These are phyloP conservation scores for Barnettozyma botsteinii DNA, from an alignment of 805 yeast species.

Conservation along the genomic window DNA sequence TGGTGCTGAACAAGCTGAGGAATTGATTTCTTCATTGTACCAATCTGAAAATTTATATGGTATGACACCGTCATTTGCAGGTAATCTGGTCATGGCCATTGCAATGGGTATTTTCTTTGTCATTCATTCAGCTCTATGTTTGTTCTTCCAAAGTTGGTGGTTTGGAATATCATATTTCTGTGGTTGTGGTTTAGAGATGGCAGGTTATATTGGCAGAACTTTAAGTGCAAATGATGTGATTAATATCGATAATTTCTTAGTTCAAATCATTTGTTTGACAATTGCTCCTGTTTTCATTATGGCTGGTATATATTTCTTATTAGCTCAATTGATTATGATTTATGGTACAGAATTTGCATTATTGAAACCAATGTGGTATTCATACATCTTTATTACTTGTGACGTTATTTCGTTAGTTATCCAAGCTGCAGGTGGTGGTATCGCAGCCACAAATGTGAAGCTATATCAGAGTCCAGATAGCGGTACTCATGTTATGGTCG, in stretches of 20 bases:
- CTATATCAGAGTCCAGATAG: constrained; percentile 25
- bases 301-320: constrained; percentile 74
- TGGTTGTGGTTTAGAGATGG: constrained; percentile 54
- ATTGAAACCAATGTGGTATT: constrained; percentile 52
- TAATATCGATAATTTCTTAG: constrained; percentile 39
- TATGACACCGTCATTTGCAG: constrained; percentile 46
- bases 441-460: constrained; percentile 35
- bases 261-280: constrained; percentile 66
- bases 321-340: constrained; percentile 61
- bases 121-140: constrained; percentile 37
- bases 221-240: constrained; percentile 35
- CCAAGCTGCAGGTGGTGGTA: constrained; percentile 67
- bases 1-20: constrained; percentile 4
- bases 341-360: constrained; percentile 51
- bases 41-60: constrained; percentile 29
- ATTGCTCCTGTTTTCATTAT: constrained; percentile 79
- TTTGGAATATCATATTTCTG: constrained; percentile 50
- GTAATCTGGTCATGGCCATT: constrained; percentile 51
- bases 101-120: constrained; percentile 45
- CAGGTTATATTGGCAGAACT: constrained; percentile 63
- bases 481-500: constrained; percentile 71
- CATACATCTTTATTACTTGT: constrained; percentile 57
- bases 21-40: constrained; percentile 6
- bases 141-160: constrained; percentile 56
- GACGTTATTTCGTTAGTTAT: constrained; percentile 60